These are phyloP conservation scores for Asterophora parasitica DNA, from an alignment of 768 basidiomycete genomes.

Conservation along the genomic window DNA sequence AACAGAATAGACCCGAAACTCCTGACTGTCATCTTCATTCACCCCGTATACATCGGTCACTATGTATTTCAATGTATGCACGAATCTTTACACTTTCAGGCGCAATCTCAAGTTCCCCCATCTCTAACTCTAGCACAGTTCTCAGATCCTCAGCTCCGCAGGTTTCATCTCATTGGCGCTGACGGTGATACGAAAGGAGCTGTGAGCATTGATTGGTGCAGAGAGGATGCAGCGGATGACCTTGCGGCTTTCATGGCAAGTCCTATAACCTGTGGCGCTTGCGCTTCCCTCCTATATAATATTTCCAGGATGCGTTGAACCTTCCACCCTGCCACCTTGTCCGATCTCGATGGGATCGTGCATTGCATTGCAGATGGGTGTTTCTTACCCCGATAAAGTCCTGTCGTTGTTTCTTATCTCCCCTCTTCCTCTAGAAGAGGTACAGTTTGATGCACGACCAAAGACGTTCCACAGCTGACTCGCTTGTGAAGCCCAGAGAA, in stretches of 20 bases:
- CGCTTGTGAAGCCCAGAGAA: conserved; percentile 23
- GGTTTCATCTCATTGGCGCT: conserved; percentile 33
- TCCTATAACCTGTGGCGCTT: not conserved
- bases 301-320: conserved; percentile 27
- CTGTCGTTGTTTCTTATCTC: no score
- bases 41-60: no score
- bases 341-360: conserved; percentile 36
- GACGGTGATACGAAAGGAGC: conserved; percentile 29
- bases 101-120: not conserved
- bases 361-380: no score
- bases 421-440: conserved; percentile 30
- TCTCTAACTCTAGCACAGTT: conserved; percentile 25
- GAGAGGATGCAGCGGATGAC: no score
- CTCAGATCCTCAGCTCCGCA: conserved; percentile 25
- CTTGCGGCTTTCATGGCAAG: no score
- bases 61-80: conserved; percentile 29
- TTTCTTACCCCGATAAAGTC: no score
- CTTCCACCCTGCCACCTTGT: conserved; percentile 35
- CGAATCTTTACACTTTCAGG: not conserved
- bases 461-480: not conserved
- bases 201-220: conserved; percentile 20
- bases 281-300: not conserved
- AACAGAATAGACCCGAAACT: conserved; percentile 24
- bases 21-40: conserved; percentile 31
- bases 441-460: conserved; percentile 4